Conservation (phyloP, 352 stramenopile species). For the Pythium myriotylum region DNA sequence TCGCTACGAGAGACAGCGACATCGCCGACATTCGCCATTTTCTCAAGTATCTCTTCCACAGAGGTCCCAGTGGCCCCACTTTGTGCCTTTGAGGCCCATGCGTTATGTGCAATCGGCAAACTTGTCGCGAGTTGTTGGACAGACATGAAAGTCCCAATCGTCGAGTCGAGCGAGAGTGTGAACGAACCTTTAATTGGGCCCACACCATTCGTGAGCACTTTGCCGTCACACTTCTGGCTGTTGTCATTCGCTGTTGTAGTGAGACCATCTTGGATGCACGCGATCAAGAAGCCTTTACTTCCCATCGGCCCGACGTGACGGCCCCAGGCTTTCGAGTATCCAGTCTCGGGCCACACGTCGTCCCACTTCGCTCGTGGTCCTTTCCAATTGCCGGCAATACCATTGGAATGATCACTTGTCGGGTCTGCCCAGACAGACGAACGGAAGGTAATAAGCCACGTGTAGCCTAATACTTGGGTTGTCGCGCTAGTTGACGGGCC, state of each 20-base stretch:
- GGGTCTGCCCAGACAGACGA: slow-evolving; percentile 94
- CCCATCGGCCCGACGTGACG: slow-evolving; percentile 93
- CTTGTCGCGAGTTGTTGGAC: slow-evolving; percentile 69
- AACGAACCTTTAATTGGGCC: slow-evolving; percentile 93
- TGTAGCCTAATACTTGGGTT: slow-evolving; percentile 86
- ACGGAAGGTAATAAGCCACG: slow-evolving; percentile 93
- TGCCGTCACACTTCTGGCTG: slow-evolving; percentile 45
- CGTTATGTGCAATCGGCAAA: slow-evolving; percentile 91
- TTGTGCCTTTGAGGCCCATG: slow-evolving; percentile 82
- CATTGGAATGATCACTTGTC: slow-evolving; percentile 83
- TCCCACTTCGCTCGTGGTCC: slow-evolving; percentile 73
- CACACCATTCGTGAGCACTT: slow-evolving; percentile 37
- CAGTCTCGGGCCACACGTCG: slow-evolving; percentile 90
- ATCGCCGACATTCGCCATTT: slow-evolving; percentile 93
- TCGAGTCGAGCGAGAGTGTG: slow-evolving; percentile 88
- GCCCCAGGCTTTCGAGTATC: slow-evolving; percentile 96
- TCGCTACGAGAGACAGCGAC: slow-evolving; percentile 88
- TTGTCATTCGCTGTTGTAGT: slow-evolving; percentile 64
- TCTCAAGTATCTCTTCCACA: slow-evolving; percentile 95
- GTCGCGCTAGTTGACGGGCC: slow-evolving; percentile 38
- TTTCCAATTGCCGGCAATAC: slow-evolving; percentile 92
- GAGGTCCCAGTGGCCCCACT: slow-evolving; percentile 91
- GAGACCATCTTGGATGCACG: slow-evolving; percentile 65
- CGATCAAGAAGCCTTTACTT: slow-evolving; percentile 38
- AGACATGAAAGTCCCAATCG: slow-evolving; percentile 63